phyloP scores from a whole-genome alignment of 176 grass and related monocot genomes.

The Hsuehochloa calcarea region DNA sequence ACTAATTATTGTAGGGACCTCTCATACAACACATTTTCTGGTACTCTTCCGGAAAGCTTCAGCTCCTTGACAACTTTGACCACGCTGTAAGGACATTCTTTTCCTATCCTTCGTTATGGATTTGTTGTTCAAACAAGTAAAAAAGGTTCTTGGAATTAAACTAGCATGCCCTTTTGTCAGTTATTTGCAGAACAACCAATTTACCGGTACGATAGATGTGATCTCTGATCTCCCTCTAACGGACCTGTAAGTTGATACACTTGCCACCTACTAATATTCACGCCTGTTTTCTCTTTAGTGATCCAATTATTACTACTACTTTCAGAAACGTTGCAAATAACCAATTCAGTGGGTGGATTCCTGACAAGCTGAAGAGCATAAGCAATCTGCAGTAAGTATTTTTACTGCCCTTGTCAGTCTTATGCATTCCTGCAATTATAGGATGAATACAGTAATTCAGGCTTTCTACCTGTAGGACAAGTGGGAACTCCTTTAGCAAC shows the following conservation, averaged over 20 bases:
- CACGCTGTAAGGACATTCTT: constrained; percentile 56
- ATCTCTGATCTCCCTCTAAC: constrained; percentile 68
- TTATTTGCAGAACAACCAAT: constrained; percentile 82
- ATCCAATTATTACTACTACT: constrained; percentile 7
- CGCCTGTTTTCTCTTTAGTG: not conserved
- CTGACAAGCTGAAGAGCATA: constrained; percentile 70
- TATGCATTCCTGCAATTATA: not conserved
- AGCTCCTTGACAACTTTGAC: constrained; percentile 58
- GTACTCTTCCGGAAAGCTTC: constrained; percentile 76
- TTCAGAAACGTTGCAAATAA: constrained; percentile 83
- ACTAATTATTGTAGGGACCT: constrained; percentile 61
- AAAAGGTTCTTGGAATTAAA: not conserved
- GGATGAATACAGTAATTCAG: constrained; percentile 15
- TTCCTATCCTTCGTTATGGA: not conserved
- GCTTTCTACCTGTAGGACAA: constrained; percentile 44
- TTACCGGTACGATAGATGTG: constrained; percentile 67
- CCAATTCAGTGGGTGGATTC: constrained; percentile 71
- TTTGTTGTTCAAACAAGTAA: not conserved
- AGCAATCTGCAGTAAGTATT: constrained; percentile 66
- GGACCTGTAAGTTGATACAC: constrained; percentile 68
- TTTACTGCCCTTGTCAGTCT: not conserved
- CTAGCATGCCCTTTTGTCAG: constrained; percentile 30
- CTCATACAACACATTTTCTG: constrained; percentile 60
- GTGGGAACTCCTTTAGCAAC: constrained; percentile 68
- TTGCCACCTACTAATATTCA: not conserved